Conservation (phyloP, 345 rosid species). For the Populus deltoides region DNA sequence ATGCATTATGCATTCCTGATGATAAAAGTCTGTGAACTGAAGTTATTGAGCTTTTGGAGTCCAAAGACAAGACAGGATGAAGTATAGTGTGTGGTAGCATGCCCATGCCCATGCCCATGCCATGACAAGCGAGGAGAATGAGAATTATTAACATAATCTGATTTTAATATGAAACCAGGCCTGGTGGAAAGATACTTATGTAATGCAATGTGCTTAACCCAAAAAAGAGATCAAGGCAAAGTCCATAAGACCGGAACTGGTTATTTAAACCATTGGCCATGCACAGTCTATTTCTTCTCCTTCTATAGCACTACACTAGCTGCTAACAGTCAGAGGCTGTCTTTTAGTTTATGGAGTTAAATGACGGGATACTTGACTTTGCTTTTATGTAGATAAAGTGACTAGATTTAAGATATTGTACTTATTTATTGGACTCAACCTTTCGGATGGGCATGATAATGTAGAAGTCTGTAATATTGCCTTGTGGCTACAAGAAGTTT, state of each 20-base stretch:
- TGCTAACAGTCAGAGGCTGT: neutral
- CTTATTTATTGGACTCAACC: neutral
- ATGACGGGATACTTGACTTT: neutral
- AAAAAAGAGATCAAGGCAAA: neutral
- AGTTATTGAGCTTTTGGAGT: slow-evolving; percentile 2
- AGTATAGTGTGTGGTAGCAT: neutral
- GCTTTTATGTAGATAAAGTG: neutral
- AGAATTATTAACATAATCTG: neutral
- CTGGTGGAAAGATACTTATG: neutral
- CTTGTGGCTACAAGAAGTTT: slow-evolving; percentile 1
- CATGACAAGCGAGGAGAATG: neutral
- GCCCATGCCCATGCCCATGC: neutral
- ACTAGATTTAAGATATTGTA: neutral
- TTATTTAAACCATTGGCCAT: no score
- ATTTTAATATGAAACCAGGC: neutral
- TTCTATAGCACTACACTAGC: neutral
- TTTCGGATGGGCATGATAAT: neutral
- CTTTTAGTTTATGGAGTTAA: neutral
- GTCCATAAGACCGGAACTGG: neutral
- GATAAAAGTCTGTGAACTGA: neutral
- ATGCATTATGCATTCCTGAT: neutral
- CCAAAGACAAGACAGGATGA: neutral
- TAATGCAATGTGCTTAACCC: neutral
- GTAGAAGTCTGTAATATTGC: neutral
- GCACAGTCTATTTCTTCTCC: neutral